Percentiles rank a stretch among this genome's conserved stretches.
phyloP scores from a whole-genome alignment of 2,329 filamentous ascomycete genomes.

The Stachybotrys echinatus region DNA sequence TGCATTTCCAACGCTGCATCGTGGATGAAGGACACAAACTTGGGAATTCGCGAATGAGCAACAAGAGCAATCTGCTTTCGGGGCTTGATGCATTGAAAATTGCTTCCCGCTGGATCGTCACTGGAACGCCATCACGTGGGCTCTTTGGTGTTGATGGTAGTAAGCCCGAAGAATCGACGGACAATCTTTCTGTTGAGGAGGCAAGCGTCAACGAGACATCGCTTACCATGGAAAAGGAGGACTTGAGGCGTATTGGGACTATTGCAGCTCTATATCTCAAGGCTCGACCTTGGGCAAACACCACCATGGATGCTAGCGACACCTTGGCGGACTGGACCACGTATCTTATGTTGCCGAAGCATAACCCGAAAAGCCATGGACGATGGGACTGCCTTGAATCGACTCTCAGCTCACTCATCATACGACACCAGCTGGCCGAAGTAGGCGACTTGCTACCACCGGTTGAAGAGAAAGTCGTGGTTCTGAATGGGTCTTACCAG shows the following conservation, averaged over 20 bases:
- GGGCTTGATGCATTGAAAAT: conserved; percentile 52
- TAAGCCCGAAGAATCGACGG: neutral
- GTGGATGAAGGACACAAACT: conserved; percentile 90
- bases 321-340: conserved; percentile 63
- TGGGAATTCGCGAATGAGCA: conserved; percentile 54
- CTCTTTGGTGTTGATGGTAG: conserved; percentile 59
- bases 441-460: conserved; percentile 65
- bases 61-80: conserved; percentile 50
- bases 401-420: conserved; percentile 72
- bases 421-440: conserved; percentile 73
- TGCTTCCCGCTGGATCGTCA: conserved; percentile 81
- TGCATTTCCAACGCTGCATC: conserved; percentile 85
- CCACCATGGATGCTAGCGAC: conserved; percentile 45
- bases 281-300: conserved; percentile 73
- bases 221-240: conserved; percentile 50
- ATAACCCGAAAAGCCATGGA: conserved; percentile 46
- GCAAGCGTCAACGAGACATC: conserved; percentile 24
- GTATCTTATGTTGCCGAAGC: conserved; percentile 60
- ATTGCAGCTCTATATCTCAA: conserved; percentile 68
- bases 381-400: conserved; percentile 58
- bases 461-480: conserved; percentile 65
- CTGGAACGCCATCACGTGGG: conserved; percentile 81
- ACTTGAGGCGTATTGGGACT: conserved; percentile 61
- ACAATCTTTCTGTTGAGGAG: neutral
- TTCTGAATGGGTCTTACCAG: conserved; percentile 76